Conservation (phyloP, 331 rosid species). For the Malus hybrid region DNA sequence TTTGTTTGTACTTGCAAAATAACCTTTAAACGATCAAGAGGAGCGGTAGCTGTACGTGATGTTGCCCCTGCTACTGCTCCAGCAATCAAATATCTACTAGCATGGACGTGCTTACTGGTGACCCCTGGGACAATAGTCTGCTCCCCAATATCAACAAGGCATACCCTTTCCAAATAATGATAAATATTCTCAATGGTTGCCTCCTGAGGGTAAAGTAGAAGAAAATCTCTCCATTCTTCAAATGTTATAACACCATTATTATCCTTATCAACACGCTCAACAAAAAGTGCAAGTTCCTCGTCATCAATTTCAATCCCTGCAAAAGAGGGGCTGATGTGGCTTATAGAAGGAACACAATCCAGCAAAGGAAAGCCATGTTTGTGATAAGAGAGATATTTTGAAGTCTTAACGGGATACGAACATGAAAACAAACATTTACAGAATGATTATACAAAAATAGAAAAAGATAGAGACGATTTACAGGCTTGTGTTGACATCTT, state of each 20-base stretch:
- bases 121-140: constrained; percentile 72
- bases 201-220: constrained; percentile 81
- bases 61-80: constrained; percentile 87
- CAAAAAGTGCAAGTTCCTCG: constrained; percentile 77
- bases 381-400: background rate
- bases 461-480: background rate
- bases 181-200: constrained; percentile 87
- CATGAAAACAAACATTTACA: background rate
- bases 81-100: constrained; percentile 74
- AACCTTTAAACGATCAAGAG: constrained; percentile 85
- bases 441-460: background rate
- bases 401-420: background rate
- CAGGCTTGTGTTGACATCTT: background rate
- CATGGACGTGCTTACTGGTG: constrained; percentile 65
- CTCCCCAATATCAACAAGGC: constrained; percentile 91
- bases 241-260: constrained; percentile 80
- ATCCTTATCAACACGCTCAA: constrained; percentile 89
- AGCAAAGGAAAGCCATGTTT: background rate
- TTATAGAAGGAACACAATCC: constrained; percentile 37
- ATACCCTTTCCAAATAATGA: constrained; percentile 73
- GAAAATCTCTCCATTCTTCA: constrained; percentile 95
- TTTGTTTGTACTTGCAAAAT: constrained; percentile 72
- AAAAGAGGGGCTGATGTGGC: constrained; percentile 44
- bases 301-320: constrained; percentile 82
- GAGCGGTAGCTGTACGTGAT: constrained; percentile 85